These are phyloP conservation scores for Drechmeria coniospora DNA, from an alignment of 2,329 filamentous ascomycete species.

Conservation along the genomic window DNA sequence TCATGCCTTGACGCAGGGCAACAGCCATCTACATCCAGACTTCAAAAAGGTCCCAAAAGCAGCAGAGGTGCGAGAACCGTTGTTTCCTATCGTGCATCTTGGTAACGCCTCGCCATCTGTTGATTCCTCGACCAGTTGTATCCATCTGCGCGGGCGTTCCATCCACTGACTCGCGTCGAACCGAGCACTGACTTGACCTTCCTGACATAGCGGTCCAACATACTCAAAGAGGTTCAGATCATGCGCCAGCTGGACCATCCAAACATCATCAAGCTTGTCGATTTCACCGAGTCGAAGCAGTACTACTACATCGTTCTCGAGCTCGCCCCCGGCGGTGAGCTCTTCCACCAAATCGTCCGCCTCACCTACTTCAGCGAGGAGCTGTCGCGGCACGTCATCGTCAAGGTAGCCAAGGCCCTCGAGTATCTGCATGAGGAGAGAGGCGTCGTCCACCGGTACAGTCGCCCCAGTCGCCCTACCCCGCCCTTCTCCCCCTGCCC, in stretches of 20 bases:
- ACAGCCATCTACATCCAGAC: conserved; percentile 86
- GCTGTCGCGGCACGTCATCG: conserved; percentile 83
- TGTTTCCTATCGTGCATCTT: conserved; percentile 18
- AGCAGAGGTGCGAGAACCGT: conserved; percentile 76
- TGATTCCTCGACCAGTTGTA: conserved; percentile 5
- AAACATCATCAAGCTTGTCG: conserved; percentile 85
- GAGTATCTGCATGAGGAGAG: conserved; percentile 90
- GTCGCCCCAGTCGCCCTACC: conserved; percentile 15
- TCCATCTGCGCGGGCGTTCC: no score
- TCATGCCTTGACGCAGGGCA: conserved; percentile 49
- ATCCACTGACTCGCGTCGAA: no score
- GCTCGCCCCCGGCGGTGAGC: conserved; percentile 82
- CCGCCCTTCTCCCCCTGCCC: no score
- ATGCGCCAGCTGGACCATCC: conserved; percentile 96
- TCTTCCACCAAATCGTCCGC: conserved; percentile 97
- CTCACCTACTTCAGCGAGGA: conserved; percentile 98
- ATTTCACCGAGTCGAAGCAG: conserved; percentile 84
- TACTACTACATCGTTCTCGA: conserved; percentile 98
- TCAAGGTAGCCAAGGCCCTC: conserved; percentile 85
- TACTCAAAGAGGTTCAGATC: conserved; percentile 95
- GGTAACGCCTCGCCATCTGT: conserved; percentile 12
- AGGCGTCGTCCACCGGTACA: conserved; percentile 88
- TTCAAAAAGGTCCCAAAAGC: conserved; percentile 90
- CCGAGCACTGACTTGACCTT: background rate
- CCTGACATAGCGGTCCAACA: conserved; percentile 71